Base-by-base conservation (phyloP, 805 yeast genomes). In the Starmerella khaoyaiensis region DNA sequence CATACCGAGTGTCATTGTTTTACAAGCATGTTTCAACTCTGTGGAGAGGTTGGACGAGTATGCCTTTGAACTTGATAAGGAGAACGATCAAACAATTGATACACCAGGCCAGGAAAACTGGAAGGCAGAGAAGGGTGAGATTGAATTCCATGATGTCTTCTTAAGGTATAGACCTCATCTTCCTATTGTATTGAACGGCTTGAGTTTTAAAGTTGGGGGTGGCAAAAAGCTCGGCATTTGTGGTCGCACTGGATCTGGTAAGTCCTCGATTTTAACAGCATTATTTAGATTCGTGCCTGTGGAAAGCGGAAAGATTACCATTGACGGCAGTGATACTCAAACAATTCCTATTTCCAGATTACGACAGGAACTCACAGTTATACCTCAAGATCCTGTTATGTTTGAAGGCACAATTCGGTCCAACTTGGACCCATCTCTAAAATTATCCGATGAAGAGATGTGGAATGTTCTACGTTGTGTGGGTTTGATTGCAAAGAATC, bases 221-320 rank as follows among this genome's bases (percentile, higher is more conserved):
- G 61, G 67, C 15, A 79, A 79, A 55, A 79, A 77, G 51, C 69
- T 81, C 48, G 94, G 93, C 33, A 74, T 81, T 36, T 78, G 87
- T 63, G 94, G 94, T 32, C 69, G 94, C 54, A 81, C 94, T 0
- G 94, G 94, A 48, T 90, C 93, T 5, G 94, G 94, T 34, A 80
- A 80, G 55, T 72, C 81, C 12, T 72, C 84, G 2, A 72, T 79
- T 37, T 74, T 77, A 74, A 66, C 71, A 27, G 79, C 82, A 0
- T 59, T 79, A 36, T 80, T 75, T 58, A 64, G 90, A 47, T 59
- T 79, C 21, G 60, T 67, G 29, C 90, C 79, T 50, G 56, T 75
- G 26, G 57, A 59, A 15, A 52, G 59, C 8, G 79, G 79, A 4
- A 40, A 45, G 15, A 71, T 81, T 33, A 39, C 47, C 3, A 75